Conservation (phyloP, 331 rosid genomes). For the Saraca asoca region DNA sequence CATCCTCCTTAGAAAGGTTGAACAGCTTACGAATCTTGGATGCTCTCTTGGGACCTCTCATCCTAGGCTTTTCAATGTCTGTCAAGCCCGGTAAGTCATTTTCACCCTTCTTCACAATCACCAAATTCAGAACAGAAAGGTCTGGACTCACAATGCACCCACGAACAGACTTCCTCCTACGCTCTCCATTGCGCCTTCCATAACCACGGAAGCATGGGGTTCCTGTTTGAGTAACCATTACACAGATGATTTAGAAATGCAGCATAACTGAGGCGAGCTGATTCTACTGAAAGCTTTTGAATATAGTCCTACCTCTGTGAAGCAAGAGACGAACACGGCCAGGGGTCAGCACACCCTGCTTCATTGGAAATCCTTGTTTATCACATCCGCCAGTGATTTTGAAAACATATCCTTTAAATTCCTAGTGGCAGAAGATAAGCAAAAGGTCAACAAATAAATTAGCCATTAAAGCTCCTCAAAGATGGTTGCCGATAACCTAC, state of each 20-base stretch:
- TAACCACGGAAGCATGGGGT: slow-evolving; percentile 57
- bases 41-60: slow-evolving; percentile 68
- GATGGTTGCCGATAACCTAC: background rate
- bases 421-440: slow-evolving; percentile 19
- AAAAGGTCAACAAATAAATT: background rate
- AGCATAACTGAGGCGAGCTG: background rate
- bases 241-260: too few relatives aligned
- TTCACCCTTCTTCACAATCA: slow-evolving; percentile 57
- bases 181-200: slow-evolving; percentile 56
- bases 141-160: slow-evolving; percentile 62
- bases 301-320: slow-evolving; percentile 38
- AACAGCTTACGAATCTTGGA: slow-evolving; percentile 61
- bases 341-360: slow-evolving; percentile 58
- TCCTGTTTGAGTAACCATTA: slow-evolving; percentile 29
- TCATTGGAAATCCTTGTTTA: slow-evolving; percentile 64
- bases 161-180: slow-evolving; percentile 58
- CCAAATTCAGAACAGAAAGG: slow-evolving; percentile 66
- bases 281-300: background rate
- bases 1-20: slow-evolving; percentile 54
- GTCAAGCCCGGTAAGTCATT: slow-evolving; percentile 55
- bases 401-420: slow-evolving; percentile 53
- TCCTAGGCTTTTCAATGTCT: slow-evolving; percentile 57
- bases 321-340: slow-evolving; percentile 65
- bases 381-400: slow-evolving; percentile 61
- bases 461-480: background rate